Conservation (phyloP, 176 grass and related monocot species). For the Zea mays region DNA sequence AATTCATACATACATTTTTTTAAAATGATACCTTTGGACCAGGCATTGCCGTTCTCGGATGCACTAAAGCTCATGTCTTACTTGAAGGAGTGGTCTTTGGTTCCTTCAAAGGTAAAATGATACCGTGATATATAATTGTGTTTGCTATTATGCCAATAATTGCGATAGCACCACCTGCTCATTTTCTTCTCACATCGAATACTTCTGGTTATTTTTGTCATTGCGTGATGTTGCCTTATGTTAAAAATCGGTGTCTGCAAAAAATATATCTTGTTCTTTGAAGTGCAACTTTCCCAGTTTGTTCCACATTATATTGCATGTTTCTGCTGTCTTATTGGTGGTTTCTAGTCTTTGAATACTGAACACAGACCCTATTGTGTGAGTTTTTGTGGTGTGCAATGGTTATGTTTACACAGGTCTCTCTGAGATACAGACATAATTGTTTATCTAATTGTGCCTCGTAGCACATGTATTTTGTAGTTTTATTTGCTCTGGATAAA, state of each 20-base stretch:
- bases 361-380: neutral
- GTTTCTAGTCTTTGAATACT: neutral
- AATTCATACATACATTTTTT: slow-evolving; percentile 28
- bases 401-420: neutral
- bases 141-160: slow-evolving; percentile 4
- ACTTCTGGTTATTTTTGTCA: neutral
- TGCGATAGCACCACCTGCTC: neutral
- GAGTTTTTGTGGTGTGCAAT: slow-evolving; percentile 1
- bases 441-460: neutral
- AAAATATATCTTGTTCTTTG: neutral
- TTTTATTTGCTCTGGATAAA: slow-evolving; percentile 1
- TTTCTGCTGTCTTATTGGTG: neutral
- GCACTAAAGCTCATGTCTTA: slow-evolving; percentile 91
- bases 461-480: neutral
- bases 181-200: neutral
- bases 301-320: slow-evolving; percentile 20
- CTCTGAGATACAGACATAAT: neutral
- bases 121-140: slow-evolving; percentile 2
- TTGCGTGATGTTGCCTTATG: neutral
- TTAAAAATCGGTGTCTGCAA: neutral
- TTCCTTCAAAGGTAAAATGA: slow-evolving; percentile 65
- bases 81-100: slow-evolving; percentile 81
- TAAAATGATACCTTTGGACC: neutral
- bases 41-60: slow-evolving; percentile 95
- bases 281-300: neutral